A percentile compares a stretch with the other conserved stretches of the same genome.
phyloP scores from a whole-genome alignment of 2,329 filamentous ascomycete genomes.

The Pseudogymnoascus verrucosus region DNA sequence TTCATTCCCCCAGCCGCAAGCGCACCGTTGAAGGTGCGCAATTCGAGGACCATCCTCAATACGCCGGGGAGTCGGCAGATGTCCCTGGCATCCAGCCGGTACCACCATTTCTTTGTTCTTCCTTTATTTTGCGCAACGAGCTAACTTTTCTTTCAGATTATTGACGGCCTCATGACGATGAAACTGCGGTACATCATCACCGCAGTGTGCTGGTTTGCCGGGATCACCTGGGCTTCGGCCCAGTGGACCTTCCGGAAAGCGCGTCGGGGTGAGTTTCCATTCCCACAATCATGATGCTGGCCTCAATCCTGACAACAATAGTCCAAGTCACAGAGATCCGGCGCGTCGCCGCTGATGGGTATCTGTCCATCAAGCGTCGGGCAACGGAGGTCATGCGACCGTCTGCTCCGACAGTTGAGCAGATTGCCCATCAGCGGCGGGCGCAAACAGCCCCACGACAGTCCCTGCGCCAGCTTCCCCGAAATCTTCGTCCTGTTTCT shows the following conservation, averaged over 20 bases:
- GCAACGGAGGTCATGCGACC: not conserved
- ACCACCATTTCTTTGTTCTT: not conserved
- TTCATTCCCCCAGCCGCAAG: not conserved
- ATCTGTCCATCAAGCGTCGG: not conserved
- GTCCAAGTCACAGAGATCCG: not conserved
- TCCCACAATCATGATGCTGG: not conserved
- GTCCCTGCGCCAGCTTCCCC: not conserved
- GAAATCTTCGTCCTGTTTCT: not conserved
- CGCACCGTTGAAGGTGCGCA: not conserved
- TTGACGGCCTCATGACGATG: not conserved
- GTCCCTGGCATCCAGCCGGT: not conserved
- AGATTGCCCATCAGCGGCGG: not conserved
- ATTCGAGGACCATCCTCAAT: not conserved
- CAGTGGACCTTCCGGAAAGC: not conserved
- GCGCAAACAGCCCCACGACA: not conserved
- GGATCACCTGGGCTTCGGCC: not conserved
- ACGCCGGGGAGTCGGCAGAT: not conserved
- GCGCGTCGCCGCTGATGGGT: not conserved
- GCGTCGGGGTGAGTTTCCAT: not conserved
- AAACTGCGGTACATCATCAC: not conserved
- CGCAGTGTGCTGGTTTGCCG: not conserved
- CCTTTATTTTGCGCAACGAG: not conserved
- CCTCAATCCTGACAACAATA: not conserved
- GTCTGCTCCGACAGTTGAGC: not conserved
- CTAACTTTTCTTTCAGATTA: conserved; percentile 3